Conservation (phyloP, 129 eudicot genomes). For the Helianthus annuus region HanXRQr2.0-SUNRISE NC_035434.2:115804373-115804872, state of each 20-base stretch:
- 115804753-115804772: no score
- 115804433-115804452: not conserved
- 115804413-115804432: no score
- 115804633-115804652: not conserved
- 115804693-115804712: no score
- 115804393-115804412: no score
- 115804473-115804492: constrained; percentile 12
- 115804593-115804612: not conserved
- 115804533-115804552: constrained; percentile 2
- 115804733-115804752: no score
- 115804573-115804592: not conserved
- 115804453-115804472: not conserved
- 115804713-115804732: no score
- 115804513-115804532: constrained; percentile 5
- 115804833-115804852: not conserved
- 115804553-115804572: not conserved
- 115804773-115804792: not conserved
- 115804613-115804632: not conserved
- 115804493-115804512: constrained; percentile 13
- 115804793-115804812: not conserved
- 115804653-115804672: no score
- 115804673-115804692: no score
- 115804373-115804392: no score
- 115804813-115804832: not conserved
- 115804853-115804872: not conserved